Percentiles rank a stretch among this genome's conserved stretches.
Evolutionary conservation across 2,329 filamentous ascomycete species (phyloP).

Genomic region (Pseudocercospora pini-densiflorae): DNA sequence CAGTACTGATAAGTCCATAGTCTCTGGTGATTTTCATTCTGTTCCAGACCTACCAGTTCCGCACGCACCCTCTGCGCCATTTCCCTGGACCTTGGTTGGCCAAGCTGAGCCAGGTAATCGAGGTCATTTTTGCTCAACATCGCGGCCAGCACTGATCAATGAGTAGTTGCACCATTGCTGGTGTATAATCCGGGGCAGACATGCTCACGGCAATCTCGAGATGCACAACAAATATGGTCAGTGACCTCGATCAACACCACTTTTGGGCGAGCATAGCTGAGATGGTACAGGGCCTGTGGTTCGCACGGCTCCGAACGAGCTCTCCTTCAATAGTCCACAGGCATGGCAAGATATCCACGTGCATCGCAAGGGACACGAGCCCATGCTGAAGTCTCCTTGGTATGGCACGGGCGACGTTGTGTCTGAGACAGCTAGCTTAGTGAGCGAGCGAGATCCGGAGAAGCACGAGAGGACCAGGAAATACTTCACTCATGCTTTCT

Average conservation of each 20-base stretch:
- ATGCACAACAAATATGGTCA: slow-evolving; percentile 1
- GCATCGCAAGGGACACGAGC: not conserved
- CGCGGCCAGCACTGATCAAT: not conserved
- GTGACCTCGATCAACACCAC: not conserved
- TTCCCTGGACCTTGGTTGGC: not conserved
- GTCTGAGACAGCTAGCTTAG: not conserved
- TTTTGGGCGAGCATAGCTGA: too few species aligned
- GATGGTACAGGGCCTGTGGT: slow-evolving; percentile 1
- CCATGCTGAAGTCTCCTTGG: not conserved
- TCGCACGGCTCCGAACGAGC: slow-evolving; percentile 23
- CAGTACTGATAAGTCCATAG: too few species aligned
- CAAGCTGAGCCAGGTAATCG: not conserved
- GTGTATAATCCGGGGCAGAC: not conserved
- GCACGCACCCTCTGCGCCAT: not conserved
- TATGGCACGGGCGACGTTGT: not conserved
- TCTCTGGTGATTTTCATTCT: too few species aligned
- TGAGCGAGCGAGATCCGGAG: not conserved
- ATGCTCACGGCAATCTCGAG: not conserved
- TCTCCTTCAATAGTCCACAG: slow-evolving; percentile 12
- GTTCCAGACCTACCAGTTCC: not conserved
- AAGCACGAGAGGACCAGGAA: not conserved
- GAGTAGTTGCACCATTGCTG: not conserved
- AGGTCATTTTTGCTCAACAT: not conserved
- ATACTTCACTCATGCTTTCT: slow-evolving; percentile 1
- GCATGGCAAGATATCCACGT: slow-evolving; percentile 7